A percentile compares a stretch with the other conserved stretches of the same genome.
Conservation (phyloP, 106 monocot species). For the Apostasia ramifera region DNA sequence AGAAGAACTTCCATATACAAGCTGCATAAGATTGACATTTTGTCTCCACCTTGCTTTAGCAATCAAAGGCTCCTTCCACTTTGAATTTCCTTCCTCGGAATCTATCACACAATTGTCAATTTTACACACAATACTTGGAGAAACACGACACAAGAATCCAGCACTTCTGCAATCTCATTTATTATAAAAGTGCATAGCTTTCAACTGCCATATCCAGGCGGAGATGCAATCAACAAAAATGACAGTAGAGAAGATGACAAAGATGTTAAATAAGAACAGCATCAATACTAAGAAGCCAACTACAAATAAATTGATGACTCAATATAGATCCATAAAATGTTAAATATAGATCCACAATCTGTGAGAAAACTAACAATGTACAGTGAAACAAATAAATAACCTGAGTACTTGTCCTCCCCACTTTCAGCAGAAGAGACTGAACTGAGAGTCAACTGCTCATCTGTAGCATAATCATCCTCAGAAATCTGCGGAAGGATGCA, state of each 20-base stretch:
- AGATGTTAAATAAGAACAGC: not conserved
- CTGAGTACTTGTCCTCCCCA: slow-evolving; percentile 23
- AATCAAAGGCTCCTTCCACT: slow-evolving; percentile 87
- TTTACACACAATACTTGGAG: not conserved
- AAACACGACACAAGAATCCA: not conserved
- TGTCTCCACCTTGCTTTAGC: slow-evolving; percentile 34
- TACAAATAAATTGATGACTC: too few relatives aligned
- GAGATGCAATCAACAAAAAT: not conserved
- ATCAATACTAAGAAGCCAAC: slow-evolving; percentile 3
- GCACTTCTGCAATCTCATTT: too few relatives aligned
- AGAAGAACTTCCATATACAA: slow-evolving; percentile 68
- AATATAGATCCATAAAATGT: too few relatives aligned
- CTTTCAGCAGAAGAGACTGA: slow-evolving; percentile 44
- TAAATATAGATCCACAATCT: too few relatives aligned
- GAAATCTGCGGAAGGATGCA: slow-evolving; percentile 22
- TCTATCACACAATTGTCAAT: slow-evolving; percentile 13
- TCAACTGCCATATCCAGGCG: too few relatives aligned
- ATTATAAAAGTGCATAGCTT: too few relatives aligned
- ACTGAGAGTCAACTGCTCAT: slow-evolving; percentile 30
- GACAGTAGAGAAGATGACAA: not conserved
- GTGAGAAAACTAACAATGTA: not conserved
- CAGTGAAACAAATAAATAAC: slow-evolving; percentile 7
- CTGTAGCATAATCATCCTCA: slow-evolving; percentile 32
- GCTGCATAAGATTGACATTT: slow-evolving; percentile 72
- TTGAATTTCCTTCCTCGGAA: slow-evolving; percentile 47